phyloP scores from a whole-genome alignment of 352 stramenopile species.

The Phytophthora nicotianae region DNA sequence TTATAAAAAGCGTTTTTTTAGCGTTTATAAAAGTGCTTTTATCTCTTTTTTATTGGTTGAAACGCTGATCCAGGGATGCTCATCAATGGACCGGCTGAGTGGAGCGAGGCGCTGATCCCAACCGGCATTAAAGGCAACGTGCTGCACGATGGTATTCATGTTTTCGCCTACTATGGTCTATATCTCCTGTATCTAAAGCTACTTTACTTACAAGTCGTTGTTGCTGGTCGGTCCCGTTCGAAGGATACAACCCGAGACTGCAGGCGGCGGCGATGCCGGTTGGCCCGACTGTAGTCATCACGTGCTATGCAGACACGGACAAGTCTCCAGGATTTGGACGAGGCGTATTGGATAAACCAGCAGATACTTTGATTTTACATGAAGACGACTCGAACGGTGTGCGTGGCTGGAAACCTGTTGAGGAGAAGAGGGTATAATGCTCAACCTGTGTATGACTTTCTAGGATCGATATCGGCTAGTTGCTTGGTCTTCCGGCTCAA shows the following conservation, averaged over 20 bases:
- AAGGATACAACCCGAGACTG: slow-evolving; percentile 53
- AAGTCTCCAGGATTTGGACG: slow-evolving; percentile 3
- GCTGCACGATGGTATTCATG: slow-evolving; percentile 42
- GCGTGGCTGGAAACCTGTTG: slow-evolving; percentile 2
- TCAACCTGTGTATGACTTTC: neutral
- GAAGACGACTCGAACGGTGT: slow-evolving; percentile 14
- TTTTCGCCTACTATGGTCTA: neutral
- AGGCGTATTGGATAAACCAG: slow-evolving; percentile 13
- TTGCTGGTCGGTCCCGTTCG: neutral
- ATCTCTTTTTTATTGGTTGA: neutral
- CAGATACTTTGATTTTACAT: slow-evolving; percentile 22
- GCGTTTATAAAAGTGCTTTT: neutral
- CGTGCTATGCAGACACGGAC: slow-evolving; percentile 22
- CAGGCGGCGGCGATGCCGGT: slow-evolving; percentile 43
- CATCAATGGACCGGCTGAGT: slow-evolving; percentile 47
- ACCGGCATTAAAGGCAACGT: slow-evolving; percentile 40
- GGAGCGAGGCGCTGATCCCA: slow-evolving; percentile 38
- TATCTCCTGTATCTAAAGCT: neutral
- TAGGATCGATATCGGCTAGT: slow-evolving; percentile 24
- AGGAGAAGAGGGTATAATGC: neutral
- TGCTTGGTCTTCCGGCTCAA: slow-evolving; percentile 35
- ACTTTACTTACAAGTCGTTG: neutral
- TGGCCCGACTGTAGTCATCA: slow-evolving; percentile 43
- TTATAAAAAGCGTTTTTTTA: neutral
- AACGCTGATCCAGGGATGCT: slow-evolving; percentile 32